phyloP scores from a whole-genome alignment of 805 yeast species.

The Candida sonorensis region DNA sequence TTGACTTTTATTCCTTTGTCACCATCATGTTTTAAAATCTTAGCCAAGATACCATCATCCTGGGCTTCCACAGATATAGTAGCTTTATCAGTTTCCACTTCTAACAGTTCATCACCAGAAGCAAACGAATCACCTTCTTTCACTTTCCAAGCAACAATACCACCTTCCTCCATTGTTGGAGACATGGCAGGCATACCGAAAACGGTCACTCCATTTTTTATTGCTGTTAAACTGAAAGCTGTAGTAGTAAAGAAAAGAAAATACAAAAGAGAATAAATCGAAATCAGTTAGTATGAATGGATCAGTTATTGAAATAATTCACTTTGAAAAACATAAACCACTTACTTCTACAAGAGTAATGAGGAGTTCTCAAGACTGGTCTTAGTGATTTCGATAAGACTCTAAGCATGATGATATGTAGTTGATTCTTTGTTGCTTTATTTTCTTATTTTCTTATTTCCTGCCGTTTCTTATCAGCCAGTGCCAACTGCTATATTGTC shows the following conservation, averaged over 20 bases:
- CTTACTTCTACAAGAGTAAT: conserved; percentile 1
- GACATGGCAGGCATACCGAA: conserved; percentile 98
- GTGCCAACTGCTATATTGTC: too few relatives aligned
- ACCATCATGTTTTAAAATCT: conserved; percentile 68
- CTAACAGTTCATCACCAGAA: conserved; percentile 78
- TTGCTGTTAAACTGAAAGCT: conserved; percentile 27
- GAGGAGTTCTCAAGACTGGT: conserved; percentile 4
- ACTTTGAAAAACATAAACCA: too few relatives aligned
- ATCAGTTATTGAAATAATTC: too few relatives aligned
- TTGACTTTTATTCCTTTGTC: conserved; percentile 77
- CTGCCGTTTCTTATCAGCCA: too few relatives aligned
- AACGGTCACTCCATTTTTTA: conserved; percentile 31
- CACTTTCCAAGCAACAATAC: conserved; percentile 82
- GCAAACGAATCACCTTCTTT: conserved; percentile 67
- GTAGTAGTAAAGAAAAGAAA: conserved; percentile 1
- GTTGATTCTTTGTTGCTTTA: too few relatives aligned
- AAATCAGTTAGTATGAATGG: too few relatives aligned
- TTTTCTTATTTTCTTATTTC: not conserved
- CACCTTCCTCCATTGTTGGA: conserved; percentile 97
- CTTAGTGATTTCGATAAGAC: conserved; percentile 7
- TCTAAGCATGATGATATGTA: too few relatives aligned
- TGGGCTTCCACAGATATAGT: conserved; percentile 80
- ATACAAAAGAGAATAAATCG: too few relatives aligned
- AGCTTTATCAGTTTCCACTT: conserved; percentile 85
- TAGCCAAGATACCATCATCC: conserved; percentile 87